A percentile compares a stretch with the other conserved stretches of the same genome.
These are phyloP conservation scores for Diatrype stigma DNA, from an alignment of 2,329 filamentous ascomycete genomes.

Conservation along the genomic window DNA sequence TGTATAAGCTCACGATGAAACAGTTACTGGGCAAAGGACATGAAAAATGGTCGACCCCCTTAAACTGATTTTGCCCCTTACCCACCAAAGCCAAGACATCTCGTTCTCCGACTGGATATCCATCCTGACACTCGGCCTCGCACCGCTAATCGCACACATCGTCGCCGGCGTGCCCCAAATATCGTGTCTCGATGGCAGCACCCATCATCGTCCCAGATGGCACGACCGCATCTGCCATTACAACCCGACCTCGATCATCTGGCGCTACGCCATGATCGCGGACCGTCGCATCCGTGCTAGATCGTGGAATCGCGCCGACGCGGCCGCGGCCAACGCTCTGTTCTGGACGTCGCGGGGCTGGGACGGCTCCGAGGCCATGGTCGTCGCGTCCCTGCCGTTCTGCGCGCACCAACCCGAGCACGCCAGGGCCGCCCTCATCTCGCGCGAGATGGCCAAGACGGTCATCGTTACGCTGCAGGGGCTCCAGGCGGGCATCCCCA, in stretches of 20 bases:
- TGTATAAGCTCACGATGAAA: too few relatives aligned
- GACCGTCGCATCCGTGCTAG: slow-evolving; percentile 28
- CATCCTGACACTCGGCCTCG: slow-evolving; percentile 26
- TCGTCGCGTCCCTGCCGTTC: slow-evolving; percentile 7
- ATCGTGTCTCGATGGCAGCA: slow-evolving; percentile 14
- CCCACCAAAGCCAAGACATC: slow-evolving; percentile 6
- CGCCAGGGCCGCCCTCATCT: slow-evolving; percentile 8
- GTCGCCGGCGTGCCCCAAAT: slow-evolving; percentile 19
- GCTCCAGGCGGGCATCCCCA: slow-evolving; percentile 2
- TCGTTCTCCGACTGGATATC: slow-evolving; percentile 25
- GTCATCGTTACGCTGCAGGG: slow-evolving; percentile 21
- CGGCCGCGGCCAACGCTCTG: slow-evolving; percentile 29
- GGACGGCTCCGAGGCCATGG: slow-evolving; percentile 29
- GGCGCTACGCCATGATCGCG: slow-evolving; percentile 30
- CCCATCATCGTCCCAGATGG: slow-evolving; percentile 24
- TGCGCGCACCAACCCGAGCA: slow-evolving; percentile 13
- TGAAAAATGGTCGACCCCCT: too few relatives aligned
- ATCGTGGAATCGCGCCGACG: slow-evolving; percentile 21
- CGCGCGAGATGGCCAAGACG: slow-evolving; percentile 16
- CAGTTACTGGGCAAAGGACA: too few relatives aligned
- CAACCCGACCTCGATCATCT: slow-evolving; percentile 34
- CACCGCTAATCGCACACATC: slow-evolving; percentile 29
- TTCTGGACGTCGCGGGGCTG: slow-evolving; percentile 31
- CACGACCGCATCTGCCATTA: slow-evolving; percentile 25
- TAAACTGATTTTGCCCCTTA: not conserved